phyloP scores from a whole-genome alignment of 2,329 filamentous ascomycete genomes.

The Rhexocercosporidium sp. region DNA sequence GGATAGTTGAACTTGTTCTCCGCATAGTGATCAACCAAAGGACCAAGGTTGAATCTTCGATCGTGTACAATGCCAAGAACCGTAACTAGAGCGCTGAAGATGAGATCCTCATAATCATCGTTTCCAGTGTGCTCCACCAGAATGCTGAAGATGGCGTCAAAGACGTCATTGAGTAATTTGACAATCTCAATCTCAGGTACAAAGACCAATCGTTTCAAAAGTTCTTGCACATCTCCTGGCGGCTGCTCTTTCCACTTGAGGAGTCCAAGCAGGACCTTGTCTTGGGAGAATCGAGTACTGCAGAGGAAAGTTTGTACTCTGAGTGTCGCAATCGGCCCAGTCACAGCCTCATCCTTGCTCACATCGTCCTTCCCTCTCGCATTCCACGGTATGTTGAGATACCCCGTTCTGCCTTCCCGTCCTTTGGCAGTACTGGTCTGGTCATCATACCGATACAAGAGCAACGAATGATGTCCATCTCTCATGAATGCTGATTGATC shows the following conservation, averaged over 20 bases:
- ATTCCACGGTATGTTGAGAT: slow-evolving; percentile 83
- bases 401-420: slow-evolving; percentile 78
- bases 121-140: slow-evolving; percentile 89
- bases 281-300: slow-evolving; percentile 94
- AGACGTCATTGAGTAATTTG: slow-evolving; percentile 86
- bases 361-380: slow-evolving; percentile 68
- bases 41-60: slow-evolving; percentile 87
- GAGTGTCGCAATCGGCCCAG: slow-evolving; percentile 80
- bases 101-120: slow-evolving; percentile 88
- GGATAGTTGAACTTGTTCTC: slow-evolving; percentile 91
- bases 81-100: slow-evolving; percentile 88
- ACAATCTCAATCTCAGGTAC: slow-evolving; percentile 98
- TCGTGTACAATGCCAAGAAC: slow-evolving; percentile 95
- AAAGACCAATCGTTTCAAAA: slow-evolving; percentile 85
- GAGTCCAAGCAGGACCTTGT: slow-evolving; percentile 82
- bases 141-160: slow-evolving; percentile 90
- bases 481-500: slow-evolving; percentile 86
- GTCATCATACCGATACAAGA: slow-evolving; percentile 92
- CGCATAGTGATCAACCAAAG: slow-evolving; percentile 90
- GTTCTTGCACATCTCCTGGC: slow-evolving; percentile 71
- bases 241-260: slow-evolving; percentile 84
- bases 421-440: slow-evolving; percentile 73
- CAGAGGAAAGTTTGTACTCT: slow-evolving; percentile 85
- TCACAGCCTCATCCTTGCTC: slow-evolving; percentile 73
- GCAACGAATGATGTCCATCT: slow-evolving; percentile 80